Conservation (phyloP, 768 basidiomycete genomes). For the Lyophyllum atratum region DNA sequence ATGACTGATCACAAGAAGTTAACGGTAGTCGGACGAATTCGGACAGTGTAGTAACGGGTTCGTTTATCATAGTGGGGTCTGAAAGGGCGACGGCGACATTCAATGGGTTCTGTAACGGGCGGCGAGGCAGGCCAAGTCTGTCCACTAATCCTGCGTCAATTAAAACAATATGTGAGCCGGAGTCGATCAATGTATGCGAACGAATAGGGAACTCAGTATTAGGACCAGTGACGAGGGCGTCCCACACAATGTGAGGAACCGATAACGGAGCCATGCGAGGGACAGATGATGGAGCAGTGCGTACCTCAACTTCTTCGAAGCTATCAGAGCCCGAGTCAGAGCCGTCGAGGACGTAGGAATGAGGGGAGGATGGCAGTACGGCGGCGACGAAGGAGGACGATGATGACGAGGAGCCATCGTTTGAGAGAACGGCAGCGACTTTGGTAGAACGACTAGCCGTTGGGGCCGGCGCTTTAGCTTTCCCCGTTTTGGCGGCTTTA, state of each 20-base stretch:
- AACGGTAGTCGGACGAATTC: not conserved
- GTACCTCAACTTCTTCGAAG: not conserved
- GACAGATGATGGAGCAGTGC: not conserved
- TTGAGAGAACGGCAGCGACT: slow-evolving; percentile 10
- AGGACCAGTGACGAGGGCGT: no score
- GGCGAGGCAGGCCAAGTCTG: not conserved
- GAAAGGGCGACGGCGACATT: not conserved
- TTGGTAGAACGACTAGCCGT: not conserved
- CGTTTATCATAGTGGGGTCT: not conserved
- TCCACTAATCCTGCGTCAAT: slow-evolving; percentile 26
- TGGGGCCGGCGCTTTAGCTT: slow-evolving; percentile 1
- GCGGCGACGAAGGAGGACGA: slow-evolving; percentile 22
- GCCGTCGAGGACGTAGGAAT: not conserved
- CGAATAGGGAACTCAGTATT: not conserved
- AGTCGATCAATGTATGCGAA: slow-evolving; percentile 25
- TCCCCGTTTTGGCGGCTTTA: not conserved
- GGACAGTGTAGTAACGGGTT: not conserved
- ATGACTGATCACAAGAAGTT: not conserved
- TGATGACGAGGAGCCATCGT: slow-evolving; percentile 8
- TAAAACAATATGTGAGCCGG: slow-evolving; percentile 31
- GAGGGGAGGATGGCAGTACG: not conserved
- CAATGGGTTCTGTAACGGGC: slow-evolving; percentile 5
- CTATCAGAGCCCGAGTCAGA: not conserved
- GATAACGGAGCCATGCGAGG: not conserved
- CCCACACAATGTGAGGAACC: not conserved